Evolutionary conservation across 2,329 filamentous ascomycete genomes (phyloP), one percentile per base, ranked within the genome.

Genomic region (Talaromyces sp.): DNA sequence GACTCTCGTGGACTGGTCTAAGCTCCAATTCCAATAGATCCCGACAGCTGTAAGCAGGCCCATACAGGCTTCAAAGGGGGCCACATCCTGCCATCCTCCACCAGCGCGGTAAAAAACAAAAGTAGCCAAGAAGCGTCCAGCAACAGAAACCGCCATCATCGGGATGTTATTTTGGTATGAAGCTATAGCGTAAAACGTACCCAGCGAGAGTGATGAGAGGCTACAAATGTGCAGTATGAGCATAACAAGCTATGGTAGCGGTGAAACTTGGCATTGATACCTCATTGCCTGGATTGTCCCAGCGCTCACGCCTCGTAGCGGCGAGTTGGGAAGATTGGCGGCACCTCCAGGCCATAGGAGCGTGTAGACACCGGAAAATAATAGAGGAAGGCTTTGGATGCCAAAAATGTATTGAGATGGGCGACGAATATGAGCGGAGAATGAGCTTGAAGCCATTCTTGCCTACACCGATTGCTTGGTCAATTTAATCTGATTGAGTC

Each of bases 141-240:
- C 62, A 8, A 66, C 41, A 8, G 63, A 57, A 5, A 56, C 61
- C 29, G 63, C 41, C 62, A 66, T 65, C 59, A 66, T 64, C 0
- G 65, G 63, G n/a, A 62, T 61, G 21, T 66, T 66, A 54, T 66
- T 64, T 32, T 66, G 65, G 24, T 61, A 66, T 5, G 65, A 54
- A 1, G 65, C 63, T 21, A 66, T 60, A 4, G 56, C 58, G 56
- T 65, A 62, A 54, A 62, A 66, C 10, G 62, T 53, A 2, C 60
- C 65, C 50, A 66, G 24, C 1, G 65, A 64, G 1, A 66, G 21
- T 11, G 65, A 63, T 5, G 65, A 65, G 21, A 66, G 50, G 31
- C 64, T 66, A n/a, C n/a, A n/a, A n/a, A n/a, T n/a, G 46, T 26
- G 9, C 12, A 3, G 9, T 14, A 5, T 35, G 1, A 59, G 51